phyloP scores from a whole-genome alignment of 371 early-diverging fungal species.

The Apophysomyces trapeziformis region DNA sequence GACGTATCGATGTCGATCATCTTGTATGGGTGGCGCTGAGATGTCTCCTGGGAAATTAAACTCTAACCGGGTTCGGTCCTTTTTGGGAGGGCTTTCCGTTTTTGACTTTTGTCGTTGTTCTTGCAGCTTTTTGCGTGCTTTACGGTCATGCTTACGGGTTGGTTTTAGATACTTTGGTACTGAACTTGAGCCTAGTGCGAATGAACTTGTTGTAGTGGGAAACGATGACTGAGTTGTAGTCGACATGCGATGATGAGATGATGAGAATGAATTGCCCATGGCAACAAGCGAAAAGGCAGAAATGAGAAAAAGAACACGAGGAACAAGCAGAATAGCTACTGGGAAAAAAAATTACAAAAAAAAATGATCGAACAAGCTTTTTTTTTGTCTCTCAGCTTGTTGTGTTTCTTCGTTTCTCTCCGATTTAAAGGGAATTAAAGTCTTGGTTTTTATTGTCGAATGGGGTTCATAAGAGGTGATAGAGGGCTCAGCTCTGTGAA shows the following conservation, averaged over 20 bases:
- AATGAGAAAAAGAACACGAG: background rate
- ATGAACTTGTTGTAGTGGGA: background rate
- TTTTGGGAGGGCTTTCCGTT: background rate
- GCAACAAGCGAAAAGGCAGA: background rate
- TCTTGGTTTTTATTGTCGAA: too few species aligned
- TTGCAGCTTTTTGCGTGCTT: background rate
- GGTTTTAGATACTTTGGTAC: conserved; percentile 5
- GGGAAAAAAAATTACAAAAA: background rate
- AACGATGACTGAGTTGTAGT: background rate
- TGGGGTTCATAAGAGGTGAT: too few species aligned
- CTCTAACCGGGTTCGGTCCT: background rate
- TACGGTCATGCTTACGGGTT: background rate
- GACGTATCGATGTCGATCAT: background rate
- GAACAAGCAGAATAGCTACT: background rate
- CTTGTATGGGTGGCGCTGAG: background rate
- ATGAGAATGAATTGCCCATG: conserved; percentile 11
- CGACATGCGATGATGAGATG: conserved; percentile 2
- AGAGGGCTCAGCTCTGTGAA: too few species aligned
- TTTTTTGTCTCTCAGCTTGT: background rate
- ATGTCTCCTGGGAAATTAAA: conserved; percentile 2
- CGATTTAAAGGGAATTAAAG: too few species aligned
- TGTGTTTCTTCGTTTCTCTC: background rate
- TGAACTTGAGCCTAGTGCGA: background rate
- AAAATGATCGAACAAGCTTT: background rate
- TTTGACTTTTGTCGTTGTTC: background rate